Percentiles rank a stretch among this genome's conserved stretches.
Evolutionary conservation across 257 asterid genomes (phyloP).

Genomic region (Ocimum tenuiflorum): DNA sequence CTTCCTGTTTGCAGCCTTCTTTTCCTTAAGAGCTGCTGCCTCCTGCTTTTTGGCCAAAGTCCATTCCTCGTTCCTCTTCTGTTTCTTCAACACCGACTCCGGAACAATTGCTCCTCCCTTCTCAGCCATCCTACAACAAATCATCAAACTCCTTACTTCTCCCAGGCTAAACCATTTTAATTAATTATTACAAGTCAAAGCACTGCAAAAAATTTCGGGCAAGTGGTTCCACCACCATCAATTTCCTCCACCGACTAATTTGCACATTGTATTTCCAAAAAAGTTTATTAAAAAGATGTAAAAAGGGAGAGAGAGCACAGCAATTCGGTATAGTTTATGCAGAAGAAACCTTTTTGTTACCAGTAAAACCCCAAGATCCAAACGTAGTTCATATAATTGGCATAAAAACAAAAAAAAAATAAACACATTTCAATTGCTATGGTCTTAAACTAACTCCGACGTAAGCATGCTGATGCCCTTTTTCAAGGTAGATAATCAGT

Average conservation of each 20-base stretch:
- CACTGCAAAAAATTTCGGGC: background rate
- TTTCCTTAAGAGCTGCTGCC: slow-evolving; percentile 41
- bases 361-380: background rate
- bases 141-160: background rate
- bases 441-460: no score
- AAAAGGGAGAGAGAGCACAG: background rate
- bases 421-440: no score
- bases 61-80: slow-evolving; percentile 65
- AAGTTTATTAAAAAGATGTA: background rate
- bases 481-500: no score
- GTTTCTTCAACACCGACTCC: slow-evolving; percentile 62
- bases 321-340: background rate
- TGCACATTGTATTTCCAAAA: background rate
- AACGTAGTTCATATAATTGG: background rate
- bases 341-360: background rate
- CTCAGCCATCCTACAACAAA: slow-evolving; percentile 27
- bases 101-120: slow-evolving; percentile 38
- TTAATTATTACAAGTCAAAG: no score
- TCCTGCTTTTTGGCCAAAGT: slow-evolving; percentile 46
- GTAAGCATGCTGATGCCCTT: no score
- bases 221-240: background rate
- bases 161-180: background rate
- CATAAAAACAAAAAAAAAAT: background rate
- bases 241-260: background rate
- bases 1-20: slow-evolving; percentile 42